Base-by-base conservation (phyloP, 805 yeast species). In the Kodamaea kaohsiungensis region DNA sequence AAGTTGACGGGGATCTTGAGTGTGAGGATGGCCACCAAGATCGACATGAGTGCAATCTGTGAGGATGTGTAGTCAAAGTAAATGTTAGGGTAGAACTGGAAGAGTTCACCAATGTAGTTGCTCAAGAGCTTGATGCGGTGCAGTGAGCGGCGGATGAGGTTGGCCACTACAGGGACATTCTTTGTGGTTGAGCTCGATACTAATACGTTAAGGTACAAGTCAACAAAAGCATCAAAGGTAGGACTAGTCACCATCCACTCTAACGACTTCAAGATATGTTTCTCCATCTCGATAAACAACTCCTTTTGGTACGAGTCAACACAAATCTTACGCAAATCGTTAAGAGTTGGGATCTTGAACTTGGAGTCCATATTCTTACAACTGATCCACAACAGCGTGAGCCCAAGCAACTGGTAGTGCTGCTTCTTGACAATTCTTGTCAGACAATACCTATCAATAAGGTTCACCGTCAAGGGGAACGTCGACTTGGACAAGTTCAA, bases 271-370 rank as follows among this genome's bases (percentile, higher is more conserved):
- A 88, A 72, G 43, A 88, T 77, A 61, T 85, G 86, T 54, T 84
- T 77, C 65, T 88, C 96, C 84, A 87, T 84, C 63, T 84, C 85
- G 54, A 84, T 71, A 63, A 88, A 83, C 56, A 82, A 72, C 58
- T 78, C 75, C 58, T 77, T 80, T 51, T 82, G 76, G 67, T 83
- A 84, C 63, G 82, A 80, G 58, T 81, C 76, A 66, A 85, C 82
- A 66, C 87, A 83, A 67, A 83, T 74, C 53, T 79, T 80, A 61
- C 81, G 73, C 49, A 85, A 70, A 58, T 79, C 80, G 50, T 75
- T 74, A 53, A 84, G 68, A 17, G 79, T 71, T 7, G 87, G 86
- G 40, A 85, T 81, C 63, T 83, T 83, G 59, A 81, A 80, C 69
- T 82, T 82, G 57, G 78, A 73, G 62, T 82, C 86, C 61, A 76